A percentile compares a stretch with the other conserved stretches of the same genome.
Conservation (phyloP, 1,284 basidiomycete genomes). For the Moesziomyces sp. region DNA sequence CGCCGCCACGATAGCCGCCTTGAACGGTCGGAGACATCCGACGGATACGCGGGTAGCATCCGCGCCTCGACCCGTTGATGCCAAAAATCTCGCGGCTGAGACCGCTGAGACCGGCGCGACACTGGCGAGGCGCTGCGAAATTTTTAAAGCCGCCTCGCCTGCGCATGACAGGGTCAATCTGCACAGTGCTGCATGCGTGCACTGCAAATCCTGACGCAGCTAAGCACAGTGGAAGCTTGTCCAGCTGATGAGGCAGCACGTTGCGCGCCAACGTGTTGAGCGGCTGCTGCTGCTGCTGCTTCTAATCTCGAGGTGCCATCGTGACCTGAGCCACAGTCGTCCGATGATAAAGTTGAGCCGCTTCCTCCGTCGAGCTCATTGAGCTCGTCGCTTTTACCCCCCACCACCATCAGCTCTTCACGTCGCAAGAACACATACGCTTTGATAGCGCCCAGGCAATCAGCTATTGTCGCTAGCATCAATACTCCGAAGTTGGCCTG, state of each 20-base stretch:
- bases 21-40: conserved; percentile 1
- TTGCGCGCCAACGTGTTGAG: not conserved
- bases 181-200: not conserved
- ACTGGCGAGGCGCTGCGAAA: not conserved
- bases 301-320: not conserved
- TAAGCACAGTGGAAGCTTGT: not conserved
- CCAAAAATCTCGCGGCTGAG: not conserved
- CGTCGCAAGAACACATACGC: no score
- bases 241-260: conserved; percentile 1
- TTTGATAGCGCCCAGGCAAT: no score
- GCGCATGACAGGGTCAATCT: not conserved
- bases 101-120: not conserved
- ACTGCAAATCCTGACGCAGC: not conserved
- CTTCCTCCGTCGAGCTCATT: not conserved
- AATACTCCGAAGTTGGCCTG: no score
- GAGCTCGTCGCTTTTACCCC: not conserved
- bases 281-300: not conserved
- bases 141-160: not conserved
- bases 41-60: not conserved
- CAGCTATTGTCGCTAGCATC: not conserved
- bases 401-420: not conserved
- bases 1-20: not conserved
- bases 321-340: not conserved
- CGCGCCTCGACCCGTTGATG: not conserved
- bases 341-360: not conserved